These are phyloP conservation scores for Kluyveromyces sp. DNA, from an alignment of 1,139 yeast genomes.

Conservation along the genomic window DNA sequence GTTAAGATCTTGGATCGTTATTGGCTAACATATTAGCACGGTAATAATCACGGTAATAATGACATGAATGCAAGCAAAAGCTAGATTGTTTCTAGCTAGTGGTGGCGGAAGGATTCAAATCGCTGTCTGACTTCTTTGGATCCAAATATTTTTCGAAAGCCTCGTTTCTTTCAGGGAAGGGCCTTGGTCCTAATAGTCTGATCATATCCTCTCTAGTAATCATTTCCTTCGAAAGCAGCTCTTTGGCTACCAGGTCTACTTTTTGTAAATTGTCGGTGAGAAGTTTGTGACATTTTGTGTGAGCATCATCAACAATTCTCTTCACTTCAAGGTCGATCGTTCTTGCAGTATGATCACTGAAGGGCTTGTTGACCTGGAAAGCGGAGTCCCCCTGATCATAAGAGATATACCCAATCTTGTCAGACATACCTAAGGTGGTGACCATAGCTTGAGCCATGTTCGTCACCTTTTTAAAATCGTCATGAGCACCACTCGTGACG, in stretches of 20 bases:
- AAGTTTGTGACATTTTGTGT: slow-evolving; percentile 58
- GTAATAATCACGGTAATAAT: not conserved
- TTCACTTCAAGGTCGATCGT: slow-evolving; percentile 79
- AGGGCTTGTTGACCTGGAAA: slow-evolving; percentile 68
- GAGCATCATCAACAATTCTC: slow-evolving; percentile 72
- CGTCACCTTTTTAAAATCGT: slow-evolving; percentile 95
- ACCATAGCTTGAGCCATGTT: slow-evolving; percentile 93
- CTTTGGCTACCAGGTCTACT: slow-evolving; percentile 82
- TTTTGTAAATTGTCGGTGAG: slow-evolving; percentile 64
- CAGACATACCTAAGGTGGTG: slow-evolving; percentile 84
- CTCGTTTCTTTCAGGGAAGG: slow-evolving; percentile 83
- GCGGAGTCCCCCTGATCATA: slow-evolving; percentile 54
- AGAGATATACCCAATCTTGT: slow-evolving; percentile 73
- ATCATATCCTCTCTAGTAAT: slow-evolving; percentile 89
- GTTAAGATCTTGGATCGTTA: no score
- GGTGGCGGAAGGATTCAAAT: not conserved
- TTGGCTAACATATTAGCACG: no score
- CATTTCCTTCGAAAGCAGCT: slow-evolving; percentile 73
- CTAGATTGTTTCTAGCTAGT: not conserved
- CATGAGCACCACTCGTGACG: slow-evolving; percentile 93
- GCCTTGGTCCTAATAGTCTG: slow-evolving; percentile 77
- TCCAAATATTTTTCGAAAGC: slow-evolving; percentile 81
- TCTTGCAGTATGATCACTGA: slow-evolving; percentile 78
- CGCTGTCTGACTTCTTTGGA: slow-evolving; percentile 17
- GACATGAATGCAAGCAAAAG: not conserved